Base-by-base conservation (phyloP, 768 basidiomycete species). In the Tricholoma saponaceum region DNA sequence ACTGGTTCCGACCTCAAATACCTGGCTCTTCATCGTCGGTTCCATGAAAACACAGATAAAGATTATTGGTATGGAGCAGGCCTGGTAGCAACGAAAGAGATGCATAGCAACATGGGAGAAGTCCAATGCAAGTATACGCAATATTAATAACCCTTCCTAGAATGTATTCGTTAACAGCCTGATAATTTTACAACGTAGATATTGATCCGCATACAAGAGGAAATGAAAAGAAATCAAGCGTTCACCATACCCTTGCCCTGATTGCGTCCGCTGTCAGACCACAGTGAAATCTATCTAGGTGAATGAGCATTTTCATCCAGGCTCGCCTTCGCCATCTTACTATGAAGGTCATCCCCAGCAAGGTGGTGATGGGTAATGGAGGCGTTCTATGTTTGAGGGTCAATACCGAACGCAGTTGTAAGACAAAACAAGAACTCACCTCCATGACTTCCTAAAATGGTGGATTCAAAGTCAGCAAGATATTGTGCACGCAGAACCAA, bases 291-390 rank as follows among this genome's bases (percentile, higher is more conserved):
- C 55, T 25, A 53, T 37, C 59, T 62, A 55, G 49, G 55, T 47
- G 41, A 47, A 16, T 12, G 10, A 46, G 60, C 60, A 26, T 57
- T 63, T 52, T 71, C 65, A 16, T 54, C 55, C 52, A 75, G 60
- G 54, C 62, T 72, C 18, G 70, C 59, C 43, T 64, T 67, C 0
- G 72, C 74, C 62, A 75, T 53, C 62, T 66, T 67, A 54, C 58
- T 69, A 26, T 59, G 39, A 16, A 76, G 53, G 49, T 71, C 70
- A 35, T 69, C 64, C 4, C 56, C 64, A 47, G 61, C 55, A 20
- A 61, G 44, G 50, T 79, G 79, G 56, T 83, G 79, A 52, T 84
- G 81, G 49, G 79, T 76, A 58, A 84, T 76, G 18, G 76, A 68
- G 7, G 64, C 78, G 51, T 78, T 65, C 65, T 77, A 72, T 16